Evolutionary conservation across 768 basidiomycete species (phyloP), one percentile per base, ranked within the genome.

Genomic region (Amanita pseudoporphyria): DNA sequence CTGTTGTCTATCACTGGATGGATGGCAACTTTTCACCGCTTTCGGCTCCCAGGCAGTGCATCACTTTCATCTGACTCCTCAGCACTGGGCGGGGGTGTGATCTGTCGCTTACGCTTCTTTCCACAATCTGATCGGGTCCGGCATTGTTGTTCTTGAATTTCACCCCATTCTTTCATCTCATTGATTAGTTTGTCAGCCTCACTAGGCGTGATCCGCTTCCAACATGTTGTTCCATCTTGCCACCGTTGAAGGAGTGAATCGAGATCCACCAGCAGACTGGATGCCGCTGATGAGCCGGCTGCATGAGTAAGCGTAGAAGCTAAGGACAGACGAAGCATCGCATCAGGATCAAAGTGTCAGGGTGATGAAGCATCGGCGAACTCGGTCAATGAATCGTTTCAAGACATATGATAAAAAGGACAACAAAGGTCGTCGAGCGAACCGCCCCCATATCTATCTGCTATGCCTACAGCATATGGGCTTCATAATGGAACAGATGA

Each of bases 161-260:
- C 44, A 37, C 49, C 52, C 2, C 44, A 14, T 6, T 6, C 38
- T 14, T 39, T 37, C 9, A 12, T 16, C 32, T 46, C 30, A 9
- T 22, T 19, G 35, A 50, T 41, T 14, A 54, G 16, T 12, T 52
- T 33, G 18, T 50, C 44, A 18, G 47, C 52, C 24, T 56, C 57
- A 4, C 26, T 43, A 6, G 31, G 30, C 13, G 52, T 52, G 1
- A 58, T 39, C 28, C 43, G 32, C 37, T 49, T 48, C 57, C 57
- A 58, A 45, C 42, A 33, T 2, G 24, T 53, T 31, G 14, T 52
- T 4, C 51, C 53, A 33, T 43, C 22, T 22, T 47, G 21, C 52
- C 52, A 55, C 35, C 18, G 51, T 16, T 41, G 13, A 14, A 55
- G 54, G 10, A 57, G 56, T 4, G 2, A 16, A 9, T 53, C 47